These are phyloP conservation scores for Alternaria sp. DNA, from an alignment of 2,329 filamentous ascomycete species.

Conservation along the genomic window DNA sequence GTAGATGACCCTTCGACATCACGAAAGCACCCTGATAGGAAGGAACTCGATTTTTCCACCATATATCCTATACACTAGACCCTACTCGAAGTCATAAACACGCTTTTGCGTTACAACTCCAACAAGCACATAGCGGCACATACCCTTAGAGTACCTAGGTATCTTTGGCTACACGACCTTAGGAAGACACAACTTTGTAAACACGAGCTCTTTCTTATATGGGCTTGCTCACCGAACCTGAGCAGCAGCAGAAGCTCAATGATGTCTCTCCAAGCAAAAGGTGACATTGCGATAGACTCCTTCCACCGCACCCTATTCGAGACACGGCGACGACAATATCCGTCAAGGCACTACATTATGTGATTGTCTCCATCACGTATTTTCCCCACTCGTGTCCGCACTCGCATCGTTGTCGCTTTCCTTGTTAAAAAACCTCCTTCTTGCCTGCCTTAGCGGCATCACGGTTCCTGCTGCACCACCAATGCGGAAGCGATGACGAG, in stretches of 20 bases:
- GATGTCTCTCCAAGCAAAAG: not conserved
- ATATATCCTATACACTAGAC: no score
- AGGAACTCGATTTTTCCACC: no score
- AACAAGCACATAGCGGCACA: no score
- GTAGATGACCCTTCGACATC: not conserved
- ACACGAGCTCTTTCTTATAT: no score
- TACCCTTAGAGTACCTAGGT: no score
- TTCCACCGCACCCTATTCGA: not conserved
- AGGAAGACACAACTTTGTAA: no score
- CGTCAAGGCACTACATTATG: not conserved
- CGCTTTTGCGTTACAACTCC: no score
- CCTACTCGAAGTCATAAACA: no score
- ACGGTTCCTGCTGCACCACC: not conserved
- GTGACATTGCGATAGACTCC: not conserved
- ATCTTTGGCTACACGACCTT: no score
- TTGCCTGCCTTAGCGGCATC: not conserved
- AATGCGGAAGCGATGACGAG: not conserved
- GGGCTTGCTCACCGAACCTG: not conserved
- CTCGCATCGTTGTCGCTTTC: not conserved
- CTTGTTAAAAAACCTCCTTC: not conserved
- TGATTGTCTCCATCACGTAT: not conserved
- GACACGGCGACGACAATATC: not conserved
- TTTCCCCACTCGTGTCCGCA: not conserved
- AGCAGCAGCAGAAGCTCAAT: not conserved
- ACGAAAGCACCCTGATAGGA: no score